Evolutionary conservation across 2,329 filamentous ascomycete genomes (phyloP).

Genomic region (Fusarium sp.): DNA sequence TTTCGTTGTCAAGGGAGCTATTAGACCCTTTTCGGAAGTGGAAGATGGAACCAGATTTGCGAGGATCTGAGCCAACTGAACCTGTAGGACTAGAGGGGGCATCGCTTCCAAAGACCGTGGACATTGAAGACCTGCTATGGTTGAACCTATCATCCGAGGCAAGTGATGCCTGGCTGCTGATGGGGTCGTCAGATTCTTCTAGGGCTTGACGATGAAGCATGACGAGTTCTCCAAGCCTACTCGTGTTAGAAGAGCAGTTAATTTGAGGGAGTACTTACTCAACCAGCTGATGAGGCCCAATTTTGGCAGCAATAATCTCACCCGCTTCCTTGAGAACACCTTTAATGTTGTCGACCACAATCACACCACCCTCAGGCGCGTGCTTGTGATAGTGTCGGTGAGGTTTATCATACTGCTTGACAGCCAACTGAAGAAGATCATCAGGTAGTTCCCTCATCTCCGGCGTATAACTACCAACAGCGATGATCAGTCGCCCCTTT

Average conservation of each 20-base stretch:
- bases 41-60: slow-evolving; percentile 47
- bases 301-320: slow-evolving; percentile 80
- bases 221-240: slow-evolving; percentile 76
- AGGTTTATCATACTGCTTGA: slow-evolving; percentile 54
- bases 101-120: slow-evolving; percentile 48
- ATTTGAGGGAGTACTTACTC: slow-evolving; percentile 62
- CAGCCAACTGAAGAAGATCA: slow-evolving; percentile 72
- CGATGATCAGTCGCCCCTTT: slow-evolving; percentile 75
- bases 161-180: slow-evolving; percentile 44
- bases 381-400: slow-evolving; percentile 72
- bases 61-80: slow-evolving; percentile 44
- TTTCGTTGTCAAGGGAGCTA: slow-evolving; percentile 45
- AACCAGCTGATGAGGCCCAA: slow-evolving; percentile 77
- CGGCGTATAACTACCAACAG: slow-evolving; percentile 72
- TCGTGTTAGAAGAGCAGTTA: slow-evolving; percentile 22
- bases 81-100: slow-evolving; percentile 46
- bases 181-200: slow-evolving; percentile 51
- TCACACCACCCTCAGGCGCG: slow-evolving; percentile 67
- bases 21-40: slow-evolving; percentile 45
- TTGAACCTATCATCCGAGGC: slow-evolving; percentile 50
- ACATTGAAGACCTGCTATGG: slow-evolving; percentile 50
- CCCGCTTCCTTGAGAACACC: slow-evolving; percentile 84
- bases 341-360: slow-evolving; percentile 79
- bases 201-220: slow-evolving; percentile 61
- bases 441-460: slow-evolving; percentile 85